These are phyloP conservation scores for Microbotryum violaceum DNA, from an alignment of 1,284 basidiomycete genomes.

Conservation along the genomic window DNA sequence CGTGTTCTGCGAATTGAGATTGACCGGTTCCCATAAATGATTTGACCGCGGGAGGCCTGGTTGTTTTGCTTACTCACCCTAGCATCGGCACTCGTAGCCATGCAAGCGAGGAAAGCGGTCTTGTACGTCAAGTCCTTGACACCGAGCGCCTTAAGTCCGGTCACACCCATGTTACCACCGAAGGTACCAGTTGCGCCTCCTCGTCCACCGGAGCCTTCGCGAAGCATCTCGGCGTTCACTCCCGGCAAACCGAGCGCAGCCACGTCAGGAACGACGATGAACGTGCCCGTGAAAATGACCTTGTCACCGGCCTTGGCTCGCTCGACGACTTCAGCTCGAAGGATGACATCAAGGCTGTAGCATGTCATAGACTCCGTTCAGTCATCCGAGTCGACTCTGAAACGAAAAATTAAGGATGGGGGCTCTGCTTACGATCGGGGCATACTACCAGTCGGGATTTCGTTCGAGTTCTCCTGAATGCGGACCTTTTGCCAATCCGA, in stretches of 20 bases:
- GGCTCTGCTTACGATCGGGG: conserved; percentile 55
- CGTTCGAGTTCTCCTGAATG: conserved; percentile 97
- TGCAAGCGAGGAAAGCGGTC: conserved; percentile 96
- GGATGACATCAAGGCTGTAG: conserved; percentile 76
- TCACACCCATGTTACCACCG: conserved; percentile 73
- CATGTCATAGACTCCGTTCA: neutral
- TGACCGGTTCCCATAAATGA: neutral
- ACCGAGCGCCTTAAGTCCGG: conserved; percentile 86
- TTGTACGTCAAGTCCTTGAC: conserved; percentile 96
- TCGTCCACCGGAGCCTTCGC: conserved; percentile 63
- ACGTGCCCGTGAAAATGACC: conserved; percentile 94
- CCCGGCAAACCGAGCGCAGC: conserved; percentile 92
- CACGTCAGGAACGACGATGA: conserved; percentile 97
- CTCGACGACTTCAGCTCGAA: conserved; percentile 91
- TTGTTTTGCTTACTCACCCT: conserved; percentile 51
- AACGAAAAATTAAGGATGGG: neutral
- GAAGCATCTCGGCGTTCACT: conserved; percentile 85
- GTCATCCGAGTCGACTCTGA: neutral
- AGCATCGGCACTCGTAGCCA: conserved; percentile 85
- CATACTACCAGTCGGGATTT: conserved; percentile 98
- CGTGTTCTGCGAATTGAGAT: conserved; percentile 49
- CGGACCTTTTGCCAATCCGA: conserved; percentile 99
- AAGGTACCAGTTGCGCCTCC: conserved; percentile 55
- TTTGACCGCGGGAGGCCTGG: too few relatives aligned
- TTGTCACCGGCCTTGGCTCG: conserved; percentile 98